These are phyloP conservation scores for Solanum lignicaule DNA, from an alignment of 257 asterid genomes.

Conservation along the genomic window DNA sequence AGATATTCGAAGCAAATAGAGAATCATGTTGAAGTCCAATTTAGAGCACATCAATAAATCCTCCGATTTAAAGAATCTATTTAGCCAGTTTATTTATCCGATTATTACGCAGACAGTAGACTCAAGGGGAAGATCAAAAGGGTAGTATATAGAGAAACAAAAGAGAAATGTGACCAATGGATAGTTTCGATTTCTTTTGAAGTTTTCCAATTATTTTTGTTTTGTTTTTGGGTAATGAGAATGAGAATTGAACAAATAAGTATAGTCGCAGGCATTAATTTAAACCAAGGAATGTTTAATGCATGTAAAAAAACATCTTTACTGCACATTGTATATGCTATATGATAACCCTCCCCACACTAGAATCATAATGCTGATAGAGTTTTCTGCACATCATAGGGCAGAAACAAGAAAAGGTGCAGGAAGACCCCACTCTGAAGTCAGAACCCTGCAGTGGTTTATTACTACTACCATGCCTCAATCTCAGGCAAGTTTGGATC, in stretches of 20 bases:
- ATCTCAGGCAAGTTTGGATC: neutral
- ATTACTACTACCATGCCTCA: neutral
- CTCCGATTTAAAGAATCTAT: neutral
- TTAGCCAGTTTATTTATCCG: neutral
- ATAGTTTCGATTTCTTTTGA: neutral
- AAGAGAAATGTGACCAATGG: neutral
- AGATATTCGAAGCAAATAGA: neutral
- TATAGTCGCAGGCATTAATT: neutral
- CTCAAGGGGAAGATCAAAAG: neutral
- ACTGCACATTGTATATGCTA: neutral
- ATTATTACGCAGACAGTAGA: neutral
- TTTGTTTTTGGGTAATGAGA: neutral
- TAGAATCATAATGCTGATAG: neutral
- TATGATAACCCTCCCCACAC: neutral
- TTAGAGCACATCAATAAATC: neutral
- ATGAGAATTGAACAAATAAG: neutral
- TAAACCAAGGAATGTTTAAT: neutral
- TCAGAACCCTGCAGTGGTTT: neutral
- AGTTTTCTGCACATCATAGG: neutral
- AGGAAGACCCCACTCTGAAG: neutral
- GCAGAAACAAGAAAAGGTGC: neutral
- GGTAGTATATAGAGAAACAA: neutral
- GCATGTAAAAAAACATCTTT: neutral
- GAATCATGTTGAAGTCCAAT: neutral
- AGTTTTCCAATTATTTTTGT: neutral